phyloP scores from a whole-genome alignment of 768 basidiomycete species.

The Calocybe gangraenosa region DNA sequence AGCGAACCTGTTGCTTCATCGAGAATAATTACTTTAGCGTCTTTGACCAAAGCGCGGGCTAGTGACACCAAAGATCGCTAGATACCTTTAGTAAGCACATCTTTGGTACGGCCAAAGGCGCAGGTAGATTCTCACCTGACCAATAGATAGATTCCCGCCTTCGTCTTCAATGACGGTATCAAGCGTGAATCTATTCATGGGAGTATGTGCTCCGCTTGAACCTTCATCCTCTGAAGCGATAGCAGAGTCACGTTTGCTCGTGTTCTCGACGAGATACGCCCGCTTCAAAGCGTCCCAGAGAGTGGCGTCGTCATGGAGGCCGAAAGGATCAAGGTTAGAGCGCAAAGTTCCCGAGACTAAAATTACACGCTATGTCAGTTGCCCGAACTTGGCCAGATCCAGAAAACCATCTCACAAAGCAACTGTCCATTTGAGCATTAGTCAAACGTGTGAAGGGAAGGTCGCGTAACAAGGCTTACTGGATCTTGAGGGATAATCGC shows the following conservation, averaged over 20 bases:
- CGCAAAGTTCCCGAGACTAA: slow-evolving; percentile 75
- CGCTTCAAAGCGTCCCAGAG: slow-evolving; percentile 89
- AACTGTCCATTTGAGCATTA: slow-evolving; percentile 31
- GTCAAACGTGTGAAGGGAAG: too few species aligned
- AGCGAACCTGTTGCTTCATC: slow-evolving; percentile 80
- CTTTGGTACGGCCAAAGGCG: background rate
- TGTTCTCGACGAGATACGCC: slow-evolving; percentile 71
- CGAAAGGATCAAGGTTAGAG: slow-evolving; percentile 89
- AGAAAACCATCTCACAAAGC: slow-evolving; percentile 32
- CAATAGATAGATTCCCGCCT: slow-evolving; percentile 79
- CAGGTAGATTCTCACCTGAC: slow-evolving; percentile 40
- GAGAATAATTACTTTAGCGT: slow-evolving; percentile 78
- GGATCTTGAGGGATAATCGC: slow-evolving; percentile 87
- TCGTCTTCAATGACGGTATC: slow-evolving; percentile 86
- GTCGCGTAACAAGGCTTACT: slow-evolving; percentile 32
- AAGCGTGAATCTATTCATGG: slow-evolving; percentile 68
- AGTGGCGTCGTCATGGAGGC: slow-evolving; percentile 68
- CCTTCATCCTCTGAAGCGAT: slow-evolving; percentile 26
- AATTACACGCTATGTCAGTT: slow-evolving; percentile 17
- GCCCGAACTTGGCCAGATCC: background rate
- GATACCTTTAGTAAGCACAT: slow-evolving; percentile 12
- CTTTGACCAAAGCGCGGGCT: slow-evolving; percentile 85
- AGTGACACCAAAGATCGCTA: slow-evolving; percentile 82
- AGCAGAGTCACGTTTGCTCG: slow-evolving; percentile 25
- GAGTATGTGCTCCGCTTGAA: slow-evolving; percentile 37